Percentiles rank a stretch among this genome's conserved stretches.
phyloP scores from a whole-genome alignment of 768 basidiomycete species.

The Calocybe indica region DNA sequence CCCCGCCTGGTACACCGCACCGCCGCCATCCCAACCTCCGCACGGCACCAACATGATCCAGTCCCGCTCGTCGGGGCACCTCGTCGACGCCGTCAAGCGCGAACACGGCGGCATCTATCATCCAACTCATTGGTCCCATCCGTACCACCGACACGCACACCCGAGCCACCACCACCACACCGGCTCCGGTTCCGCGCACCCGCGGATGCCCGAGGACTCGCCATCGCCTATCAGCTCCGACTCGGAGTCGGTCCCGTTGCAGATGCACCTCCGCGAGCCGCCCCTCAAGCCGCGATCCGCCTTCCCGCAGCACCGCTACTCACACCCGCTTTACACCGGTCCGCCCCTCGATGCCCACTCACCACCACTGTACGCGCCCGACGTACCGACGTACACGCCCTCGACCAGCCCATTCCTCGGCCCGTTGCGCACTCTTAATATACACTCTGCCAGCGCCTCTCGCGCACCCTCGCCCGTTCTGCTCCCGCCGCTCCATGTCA shows the following conservation, averaged over 20 bases:
- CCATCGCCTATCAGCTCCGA: constrained; percentile 70
- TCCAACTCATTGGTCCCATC: constrained; percentile 28
- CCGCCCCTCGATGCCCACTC: constrained; percentile 25
- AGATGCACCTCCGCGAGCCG: constrained; percentile 23
- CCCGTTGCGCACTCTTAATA: constrained; percentile 67
- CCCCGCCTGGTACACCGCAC: constrained; percentile 43
- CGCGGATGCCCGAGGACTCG: constrained; percentile 44
- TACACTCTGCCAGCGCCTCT: constrained; percentile 64
- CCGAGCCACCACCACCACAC: constrained; percentile 26
- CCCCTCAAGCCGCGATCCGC: constrained; percentile 19
- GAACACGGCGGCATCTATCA: constrained; percentile 21
- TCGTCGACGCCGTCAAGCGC: constrained; percentile 26
- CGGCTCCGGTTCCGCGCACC: constrained; percentile 5
- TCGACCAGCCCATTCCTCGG: constrained; percentile 79
- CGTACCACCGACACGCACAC: constrained; percentile 36
- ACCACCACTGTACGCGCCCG: constrained; percentile 17
- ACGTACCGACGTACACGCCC: constrained; percentile 49
- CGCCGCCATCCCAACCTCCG: constrained; percentile 29
- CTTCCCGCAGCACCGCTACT: constrained; percentile 19
- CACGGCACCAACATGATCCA: constrained; percentile 26
- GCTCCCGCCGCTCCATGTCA: constrained; percentile 44
- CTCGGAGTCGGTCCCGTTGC: constrained; percentile 40
- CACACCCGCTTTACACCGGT: constrained; percentile 18
- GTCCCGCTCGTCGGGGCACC: constrained; percentile 36
- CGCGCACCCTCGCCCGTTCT: constrained; percentile 69